These are phyloP conservation scores for Angophora floribunda DNA, from an alignment of 345 rosid genomes.

Conservation along the genomic window DNA sequence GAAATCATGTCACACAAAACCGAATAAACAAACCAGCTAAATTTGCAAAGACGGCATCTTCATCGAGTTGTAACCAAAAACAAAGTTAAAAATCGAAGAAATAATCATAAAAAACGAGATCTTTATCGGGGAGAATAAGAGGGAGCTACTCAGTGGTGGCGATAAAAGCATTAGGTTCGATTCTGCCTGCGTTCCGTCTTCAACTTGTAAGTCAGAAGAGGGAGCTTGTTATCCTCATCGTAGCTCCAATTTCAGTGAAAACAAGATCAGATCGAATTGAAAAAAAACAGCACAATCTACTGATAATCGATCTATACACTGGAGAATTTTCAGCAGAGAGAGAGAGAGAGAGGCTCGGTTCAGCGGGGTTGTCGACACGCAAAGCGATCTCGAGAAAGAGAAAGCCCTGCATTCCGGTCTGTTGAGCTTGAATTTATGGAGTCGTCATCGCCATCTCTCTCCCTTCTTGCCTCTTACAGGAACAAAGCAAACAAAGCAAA, in stretches of 20 bases:
- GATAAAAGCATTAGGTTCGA: slow-evolving; percentile 38
- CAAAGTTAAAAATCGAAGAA: neutral
- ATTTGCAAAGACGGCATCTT: neutral
- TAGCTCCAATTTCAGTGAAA: neutral
- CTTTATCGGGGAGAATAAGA: neutral
- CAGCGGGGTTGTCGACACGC: slow-evolving; percentile 86
- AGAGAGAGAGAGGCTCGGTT: slow-evolving; percentile 39
- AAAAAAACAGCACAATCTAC: neutral
- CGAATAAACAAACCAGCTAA: neutral
- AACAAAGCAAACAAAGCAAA: neutral
- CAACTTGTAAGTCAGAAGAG: slow-evolving; percentile 44
- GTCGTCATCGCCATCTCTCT: slow-evolving; percentile 64
- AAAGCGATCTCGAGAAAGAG: slow-evolving; percentile 17
- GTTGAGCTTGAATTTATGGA: slow-evolving; percentile 90
- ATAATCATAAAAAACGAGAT: neutral
- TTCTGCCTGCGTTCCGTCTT: slow-evolving; percentile 55
- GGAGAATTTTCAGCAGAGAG: neutral
- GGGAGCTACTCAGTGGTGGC: slow-evolving; percentile 47
- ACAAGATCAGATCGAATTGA: neutral
- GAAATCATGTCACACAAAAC: neutral
- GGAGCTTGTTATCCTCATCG: slow-evolving; percentile 59
- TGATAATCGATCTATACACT: neutral
- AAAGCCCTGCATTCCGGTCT: slow-evolving; percentile 90
- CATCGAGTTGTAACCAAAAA: neutral
- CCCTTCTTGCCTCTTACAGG: neutral